Conservation (phyloP, 2,329 filamentous ascomycete genomes). For the Nothophaeocryptopus gaeumannii region DNA sequence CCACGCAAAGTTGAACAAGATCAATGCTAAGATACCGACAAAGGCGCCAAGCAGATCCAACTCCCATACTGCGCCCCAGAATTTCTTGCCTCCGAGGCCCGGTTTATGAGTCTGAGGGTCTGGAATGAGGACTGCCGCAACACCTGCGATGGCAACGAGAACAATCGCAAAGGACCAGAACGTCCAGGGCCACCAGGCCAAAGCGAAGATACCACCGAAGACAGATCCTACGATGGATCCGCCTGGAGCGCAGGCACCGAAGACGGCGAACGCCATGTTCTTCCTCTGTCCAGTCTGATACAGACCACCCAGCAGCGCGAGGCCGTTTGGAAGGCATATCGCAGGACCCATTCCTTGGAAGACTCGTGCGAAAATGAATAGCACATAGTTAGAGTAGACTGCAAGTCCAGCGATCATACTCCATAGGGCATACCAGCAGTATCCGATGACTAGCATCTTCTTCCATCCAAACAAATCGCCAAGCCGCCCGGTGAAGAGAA, state of each 20-base stretch:
- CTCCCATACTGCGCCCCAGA: conserved; percentile 17
- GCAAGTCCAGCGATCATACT: conserved; percentile 40
- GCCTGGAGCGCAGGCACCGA: conserved; percentile 36
- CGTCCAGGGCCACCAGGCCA: conserved; percentile 34
- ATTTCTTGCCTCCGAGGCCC: conserved; percentile 11
- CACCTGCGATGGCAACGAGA: conserved; percentile 18
- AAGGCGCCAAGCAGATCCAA: conserved; percentile 30
- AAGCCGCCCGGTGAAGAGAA: conserved; percentile 44
- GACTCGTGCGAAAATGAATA: conserved; percentile 38
- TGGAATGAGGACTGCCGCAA: conserved; percentile 28
- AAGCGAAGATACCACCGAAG: conserved; percentile 34
- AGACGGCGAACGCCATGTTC: conserved; percentile 39
- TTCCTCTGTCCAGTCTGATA: conserved; percentile 37
- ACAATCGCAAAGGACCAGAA: conserved; percentile 25
- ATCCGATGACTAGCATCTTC: conserved; percentile 41
- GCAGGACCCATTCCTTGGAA: conserved; percentile 42
- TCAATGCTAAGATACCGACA: conserved; percentile 28
- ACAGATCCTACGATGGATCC: conserved; percentile 36
- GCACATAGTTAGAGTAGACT: conserved; percentile 32
- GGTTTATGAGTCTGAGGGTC: conserved; percentile 23
- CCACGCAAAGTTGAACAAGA: conserved; percentile 33
- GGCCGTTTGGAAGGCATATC: conserved; percentile 37
- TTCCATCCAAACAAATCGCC: conserved; percentile 48
- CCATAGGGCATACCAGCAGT: conserved; percentile 41
- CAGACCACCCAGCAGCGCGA: conserved; percentile 36